Evolutionary conservation across 148 eudicot species (phyloP), one percentile per base, ranked within the genome.

Genomic region (Fagopyrum tataricum): DNA sequence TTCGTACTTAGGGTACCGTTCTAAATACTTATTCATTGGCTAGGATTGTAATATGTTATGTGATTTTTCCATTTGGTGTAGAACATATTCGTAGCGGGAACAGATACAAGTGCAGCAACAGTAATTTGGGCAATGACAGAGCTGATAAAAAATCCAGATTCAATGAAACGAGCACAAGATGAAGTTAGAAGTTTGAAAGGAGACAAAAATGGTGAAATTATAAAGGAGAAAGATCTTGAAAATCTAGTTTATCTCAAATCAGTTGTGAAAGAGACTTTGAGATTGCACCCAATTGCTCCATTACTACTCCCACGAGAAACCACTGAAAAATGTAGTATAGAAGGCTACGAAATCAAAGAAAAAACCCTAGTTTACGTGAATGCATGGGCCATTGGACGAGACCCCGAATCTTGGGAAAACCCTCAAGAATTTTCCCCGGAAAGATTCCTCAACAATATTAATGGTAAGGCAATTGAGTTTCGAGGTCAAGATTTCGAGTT

Each of bases 61-160:
- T 26, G 12, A 26, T 26, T 26, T 26, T 26, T 24, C 39, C 7
- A 1, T 61, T 10, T 26, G 3, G 10, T 13, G 17, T 3, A 24
- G 41, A 5, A 61, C 17, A 48, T 83, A 18, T 61, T 80, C 20
- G 26, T 75, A 15, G 86, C 70, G 1, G 83, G 86, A 70, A 80
- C 86, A 5, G 83, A 84, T n/a, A 79, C 87, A 1, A 79, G 72
- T 24, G 72, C 81, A 13, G 39, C 75, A 0, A 64, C 72, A 67
- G 37, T 82, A 13, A 49, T 81, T 0, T 84, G 87, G 87, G 78
- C 76, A 42, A 84, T 84, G 83, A 81, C 81, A 1, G 77, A 75
- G 76, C 59, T 84, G 20, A 58, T 77, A 18, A 77, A 48, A 41
- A 75, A 77, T 44, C 87, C 85, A 0, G 20, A 21, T 0, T 66